Evolutionary conservation across 306 rosid species (phyloP).

Genomic region (Pterocarpus macrocarpus): DNA sequence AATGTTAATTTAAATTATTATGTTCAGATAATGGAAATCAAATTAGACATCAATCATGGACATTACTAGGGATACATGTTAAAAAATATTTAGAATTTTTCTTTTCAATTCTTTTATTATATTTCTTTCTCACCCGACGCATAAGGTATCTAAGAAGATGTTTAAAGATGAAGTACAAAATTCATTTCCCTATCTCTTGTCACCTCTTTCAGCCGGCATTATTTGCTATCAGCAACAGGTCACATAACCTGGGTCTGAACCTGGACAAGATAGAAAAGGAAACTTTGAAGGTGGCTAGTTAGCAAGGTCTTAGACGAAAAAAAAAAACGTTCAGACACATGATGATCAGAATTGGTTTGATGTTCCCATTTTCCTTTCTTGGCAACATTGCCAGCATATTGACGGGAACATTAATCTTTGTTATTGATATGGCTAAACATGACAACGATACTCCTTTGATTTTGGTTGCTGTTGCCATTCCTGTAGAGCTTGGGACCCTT

Average conservation of each 20-base stretch:
- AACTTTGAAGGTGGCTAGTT: background rate
- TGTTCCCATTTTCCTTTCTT: background rate
- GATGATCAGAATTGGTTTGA: background rate
- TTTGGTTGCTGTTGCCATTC: background rate
- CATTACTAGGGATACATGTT: too few relatives aligned
- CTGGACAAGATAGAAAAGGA: too few relatives aligned
- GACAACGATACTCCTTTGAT: constrained; percentile 2
- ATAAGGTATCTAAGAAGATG: too few relatives aligned
- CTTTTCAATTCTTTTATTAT: too few relatives aligned
- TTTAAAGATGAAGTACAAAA: too few relatives aligned
- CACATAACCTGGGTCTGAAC: background rate
- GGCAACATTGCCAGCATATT: background rate
- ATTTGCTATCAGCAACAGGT: too few relatives aligned
- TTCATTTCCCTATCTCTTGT: background rate
- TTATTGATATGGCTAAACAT: background rate
- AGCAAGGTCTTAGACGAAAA: background rate
- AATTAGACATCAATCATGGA: too few relatives aligned
- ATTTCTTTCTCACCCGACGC: too few relatives aligned
- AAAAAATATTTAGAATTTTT: too few relatives aligned
- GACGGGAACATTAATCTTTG: background rate
- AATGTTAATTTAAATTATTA: too few relatives aligned
- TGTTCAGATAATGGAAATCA: too few relatives aligned
- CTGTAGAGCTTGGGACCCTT: background rate
- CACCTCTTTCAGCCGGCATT: background rate
- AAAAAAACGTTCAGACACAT: background rate